Evolutionary conservation across 148 eudicot genomes (phyloP).

Genomic region (Chenopodium berlandieri): DNA sequence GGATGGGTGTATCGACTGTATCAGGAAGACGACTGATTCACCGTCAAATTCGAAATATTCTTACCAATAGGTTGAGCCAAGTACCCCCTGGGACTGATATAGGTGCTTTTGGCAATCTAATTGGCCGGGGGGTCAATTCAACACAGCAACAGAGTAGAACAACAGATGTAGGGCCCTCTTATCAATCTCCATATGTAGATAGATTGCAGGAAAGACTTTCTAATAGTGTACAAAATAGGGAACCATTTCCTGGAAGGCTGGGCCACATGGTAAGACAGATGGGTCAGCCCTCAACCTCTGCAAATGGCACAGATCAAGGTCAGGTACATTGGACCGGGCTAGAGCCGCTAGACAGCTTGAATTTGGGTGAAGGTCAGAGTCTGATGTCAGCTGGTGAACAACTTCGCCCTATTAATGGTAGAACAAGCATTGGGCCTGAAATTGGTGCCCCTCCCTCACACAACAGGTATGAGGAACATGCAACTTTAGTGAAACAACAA

Average conservation of each 20-base stretch:
- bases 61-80: slow-evolving; percentile 36
- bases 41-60: slow-evolving; percentile 36
- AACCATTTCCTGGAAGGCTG: slow-evolving; percentile 26
- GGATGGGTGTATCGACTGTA: slow-evolving; percentile 59
- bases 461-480: slow-evolving; percentile 42
- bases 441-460: slow-evolving; percentile 27
- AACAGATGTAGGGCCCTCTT: slow-evolving; percentile 30
- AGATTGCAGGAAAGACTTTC: slow-evolving; percentile 31
- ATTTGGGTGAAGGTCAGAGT: slow-evolving; percentile 27
- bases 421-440: slow-evolving; percentile 40
- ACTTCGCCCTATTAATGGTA: slow-evolving; percentile 52
- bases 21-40: slow-evolving; percentile 68
- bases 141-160: slow-evolving; percentile 24
- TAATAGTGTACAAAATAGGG: slow-evolving; percentile 25
- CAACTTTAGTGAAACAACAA: slow-evolving; percentile 35
- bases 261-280: slow-evolving; percentile 30
- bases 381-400: slow-evolving; percentile 34
- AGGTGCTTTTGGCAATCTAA: slow-evolving; percentile 27
- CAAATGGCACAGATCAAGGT: slow-evolving; percentile 26
- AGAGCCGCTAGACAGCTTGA: slow-evolving; percentile 20
- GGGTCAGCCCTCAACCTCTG: slow-evolving; percentile 31
- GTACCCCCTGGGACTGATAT: slow-evolving; percentile 17
- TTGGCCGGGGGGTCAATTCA: slow-evolving; percentile 20
- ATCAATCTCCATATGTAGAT: slow-evolving; percentile 22
- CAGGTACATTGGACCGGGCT: slow-evolving; percentile 30